A percentile compares a stretch with the other conserved stretches of the same genome.
These are phyloP conservation scores for Leavenworthia alabamica DNA, from an alignment of 345 rosid genomes.

Conservation along the genomic window DNA sequence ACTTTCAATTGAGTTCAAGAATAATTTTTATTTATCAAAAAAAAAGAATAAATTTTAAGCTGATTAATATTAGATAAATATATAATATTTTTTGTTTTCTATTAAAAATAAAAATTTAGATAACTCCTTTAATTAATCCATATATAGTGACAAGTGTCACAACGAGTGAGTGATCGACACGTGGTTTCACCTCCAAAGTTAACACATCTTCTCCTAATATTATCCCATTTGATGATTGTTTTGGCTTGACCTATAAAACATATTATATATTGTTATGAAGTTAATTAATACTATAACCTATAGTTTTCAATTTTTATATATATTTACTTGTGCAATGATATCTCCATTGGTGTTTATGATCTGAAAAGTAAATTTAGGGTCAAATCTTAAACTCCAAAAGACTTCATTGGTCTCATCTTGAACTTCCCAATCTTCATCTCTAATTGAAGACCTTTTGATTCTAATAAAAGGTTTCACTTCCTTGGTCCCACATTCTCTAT, in stretches of 20 bases:
- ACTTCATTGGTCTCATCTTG: conserved; percentile 30
- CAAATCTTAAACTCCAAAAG: conserved; percentile 32
- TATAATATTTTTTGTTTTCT: neutral
- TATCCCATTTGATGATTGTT: conserved; percentile 45
- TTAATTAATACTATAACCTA: neutral
- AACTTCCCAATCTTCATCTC: conserved; percentile 34
- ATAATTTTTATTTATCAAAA: too few relatives aligned
- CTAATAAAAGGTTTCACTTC: conserved; percentile 25
- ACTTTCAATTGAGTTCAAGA: conserved; percentile 5
- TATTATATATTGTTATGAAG: neutral
- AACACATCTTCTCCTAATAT: conserved; percentile 47
- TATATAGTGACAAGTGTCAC: conserved; percentile 41
- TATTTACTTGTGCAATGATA: conserved; percentile 28
- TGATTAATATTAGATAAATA: neutral
- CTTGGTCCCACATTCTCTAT: conserved; percentile 28
- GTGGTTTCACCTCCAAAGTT: conserved; percentile 41
- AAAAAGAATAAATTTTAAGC: too few relatives aligned
- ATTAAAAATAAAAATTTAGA: conserved; percentile 21
- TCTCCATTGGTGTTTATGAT: conserved; percentile 21
- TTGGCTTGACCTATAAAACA: conserved; percentile 42
- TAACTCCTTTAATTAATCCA: conserved; percentile 40
- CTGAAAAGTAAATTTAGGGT: conserved; percentile 27
- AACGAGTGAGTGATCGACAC: conserved; percentile 43
- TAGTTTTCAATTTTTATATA: neutral
- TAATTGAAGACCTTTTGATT: conserved; percentile 22